phyloP scores from a whole-genome alignment of 1,139 yeast species.

The Candida dubliniensis region DNA sequence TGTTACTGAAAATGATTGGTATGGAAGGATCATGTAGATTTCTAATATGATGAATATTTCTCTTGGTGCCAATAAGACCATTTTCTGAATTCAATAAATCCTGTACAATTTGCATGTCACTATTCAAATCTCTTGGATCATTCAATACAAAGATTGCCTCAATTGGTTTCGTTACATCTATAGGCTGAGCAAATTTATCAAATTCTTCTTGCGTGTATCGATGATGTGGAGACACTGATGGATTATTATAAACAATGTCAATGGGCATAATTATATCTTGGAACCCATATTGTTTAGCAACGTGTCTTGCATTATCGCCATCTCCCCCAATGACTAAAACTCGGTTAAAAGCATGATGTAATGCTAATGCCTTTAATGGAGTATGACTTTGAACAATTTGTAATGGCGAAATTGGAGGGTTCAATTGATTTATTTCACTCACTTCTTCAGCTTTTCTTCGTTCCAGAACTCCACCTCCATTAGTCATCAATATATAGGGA shows the following conservation, averaged over 20 bases:
- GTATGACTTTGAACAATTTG: constrained; percentile 92
- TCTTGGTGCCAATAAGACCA: constrained; percentile 67
- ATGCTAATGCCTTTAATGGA: constrained; percentile 68
- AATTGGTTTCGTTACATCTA: constrained; percentile 43
- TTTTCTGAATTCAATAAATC: constrained; percentile 67
- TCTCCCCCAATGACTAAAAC: constrained; percentile 87
- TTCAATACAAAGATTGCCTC: constrained; percentile 86
- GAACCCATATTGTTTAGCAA: constrained; percentile 81
- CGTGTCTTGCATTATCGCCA: constrained; percentile 64
- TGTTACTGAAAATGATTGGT: constrained; percentile 83
- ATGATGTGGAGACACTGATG: constrained; percentile 75
- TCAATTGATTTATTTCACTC: constrained; percentile 40
- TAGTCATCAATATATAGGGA: constrained; percentile 84
- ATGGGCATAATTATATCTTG: constrained; percentile 72
- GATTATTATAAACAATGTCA: constrained; percentile 61
- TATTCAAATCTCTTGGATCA: constrained; percentile 89
- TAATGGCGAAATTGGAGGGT: constrained; percentile 50
- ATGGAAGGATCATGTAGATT: constrained; percentile 51
- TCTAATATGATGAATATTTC: constrained; percentile 22
- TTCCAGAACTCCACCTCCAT: constrained; percentile 90
- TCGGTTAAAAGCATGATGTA: constrained; percentile 45
- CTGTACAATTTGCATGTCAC: constrained; percentile 75
- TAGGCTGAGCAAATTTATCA: constrained; percentile 38
- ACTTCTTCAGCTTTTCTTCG: constrained; percentile 57
- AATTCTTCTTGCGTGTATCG: constrained; percentile 51